Conservation (phyloP, 2,329 filamentous ascomycete genomes). For the Ophiostoma perfectum region DNA sequence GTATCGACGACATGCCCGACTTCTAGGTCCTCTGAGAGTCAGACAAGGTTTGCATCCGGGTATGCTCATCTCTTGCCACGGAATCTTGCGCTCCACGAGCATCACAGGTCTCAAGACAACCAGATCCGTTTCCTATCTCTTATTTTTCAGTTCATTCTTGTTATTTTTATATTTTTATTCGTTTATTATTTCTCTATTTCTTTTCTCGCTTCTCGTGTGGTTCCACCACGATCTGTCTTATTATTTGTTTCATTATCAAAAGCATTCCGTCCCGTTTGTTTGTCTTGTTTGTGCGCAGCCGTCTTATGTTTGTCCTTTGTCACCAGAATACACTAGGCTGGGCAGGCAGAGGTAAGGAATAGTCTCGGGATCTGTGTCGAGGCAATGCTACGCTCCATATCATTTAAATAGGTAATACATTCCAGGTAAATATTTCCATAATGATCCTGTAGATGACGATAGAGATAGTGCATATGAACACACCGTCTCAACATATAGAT, state of each 20-base stretch:
- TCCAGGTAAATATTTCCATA: too few species aligned
- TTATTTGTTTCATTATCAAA: conserved; percentile 4
- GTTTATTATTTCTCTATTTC: background rate
- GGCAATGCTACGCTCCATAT: too few species aligned
- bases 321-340: background rate
- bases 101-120: background rate
- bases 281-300: background rate
- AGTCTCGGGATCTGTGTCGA: too few species aligned
- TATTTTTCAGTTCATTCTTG: background rate
- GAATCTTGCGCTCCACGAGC: background rate
- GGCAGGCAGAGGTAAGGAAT: conserved; percentile 21
- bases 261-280: background rate
- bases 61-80: background rate
- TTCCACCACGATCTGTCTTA: background rate
- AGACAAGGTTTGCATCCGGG: background rate
- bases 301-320: conserved; percentile 6
- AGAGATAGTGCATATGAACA: background rate
- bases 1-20: too few species aligned
- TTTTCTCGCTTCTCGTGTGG: conserved; percentile 8
- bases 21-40: background rate
- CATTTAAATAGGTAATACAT: too few species aligned
- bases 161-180: background rate
- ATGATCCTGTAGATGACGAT: background rate
- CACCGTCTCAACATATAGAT: background rate
- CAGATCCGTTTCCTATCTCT: background rate